phyloP scores from a whole-genome alignment of 352 stramenopile species.

The Globisporangium cylindrosporum region DNA sequence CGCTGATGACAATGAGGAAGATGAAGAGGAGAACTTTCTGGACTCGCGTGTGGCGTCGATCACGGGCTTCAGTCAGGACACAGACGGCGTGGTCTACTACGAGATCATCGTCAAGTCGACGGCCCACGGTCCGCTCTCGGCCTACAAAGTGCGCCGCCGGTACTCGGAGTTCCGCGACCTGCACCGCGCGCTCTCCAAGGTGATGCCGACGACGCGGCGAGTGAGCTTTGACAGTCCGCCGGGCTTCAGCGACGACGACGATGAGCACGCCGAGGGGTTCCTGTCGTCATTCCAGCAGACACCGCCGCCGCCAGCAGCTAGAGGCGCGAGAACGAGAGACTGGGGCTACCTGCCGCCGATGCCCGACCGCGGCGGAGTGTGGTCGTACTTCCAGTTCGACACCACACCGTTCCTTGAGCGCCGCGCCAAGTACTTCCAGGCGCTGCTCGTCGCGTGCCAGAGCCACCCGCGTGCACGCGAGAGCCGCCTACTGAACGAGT shows the following conservation, averaged over 20 bases:
- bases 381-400: constrained; percentile 70
- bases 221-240: neutral
- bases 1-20: constrained; percentile 13
- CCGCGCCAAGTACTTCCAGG: constrained; percentile 64
- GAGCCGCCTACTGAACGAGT: constrained; percentile 66
- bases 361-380: constrained; percentile 66
- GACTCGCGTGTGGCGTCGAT: constrained; percentile 61
- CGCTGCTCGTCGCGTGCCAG: constrained; percentile 59
- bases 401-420: constrained; percentile 56
- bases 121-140: constrained; percentile 61
- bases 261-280: neutral
- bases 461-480: constrained; percentile 36
- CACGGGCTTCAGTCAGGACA: constrained; percentile 71
- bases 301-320: neutral
- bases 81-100: constrained; percentile 76
- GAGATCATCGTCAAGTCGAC: constrained; percentile 70
- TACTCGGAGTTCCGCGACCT: constrained; percentile 75
- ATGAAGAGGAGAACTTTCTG: constrained; percentile 67
- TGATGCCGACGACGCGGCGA: constrained; percentile 45
- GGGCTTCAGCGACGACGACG: constrained; percentile 10
- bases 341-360: constrained; percentile 40
- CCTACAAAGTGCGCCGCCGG: constrained; percentile 73
- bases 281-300: neutral
- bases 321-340: neutral
- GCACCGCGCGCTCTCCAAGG: constrained; percentile 41